Base-by-base conservation (phyloP, 1,139 yeast species). In the Meyerozyma smithsonii region DNA sequence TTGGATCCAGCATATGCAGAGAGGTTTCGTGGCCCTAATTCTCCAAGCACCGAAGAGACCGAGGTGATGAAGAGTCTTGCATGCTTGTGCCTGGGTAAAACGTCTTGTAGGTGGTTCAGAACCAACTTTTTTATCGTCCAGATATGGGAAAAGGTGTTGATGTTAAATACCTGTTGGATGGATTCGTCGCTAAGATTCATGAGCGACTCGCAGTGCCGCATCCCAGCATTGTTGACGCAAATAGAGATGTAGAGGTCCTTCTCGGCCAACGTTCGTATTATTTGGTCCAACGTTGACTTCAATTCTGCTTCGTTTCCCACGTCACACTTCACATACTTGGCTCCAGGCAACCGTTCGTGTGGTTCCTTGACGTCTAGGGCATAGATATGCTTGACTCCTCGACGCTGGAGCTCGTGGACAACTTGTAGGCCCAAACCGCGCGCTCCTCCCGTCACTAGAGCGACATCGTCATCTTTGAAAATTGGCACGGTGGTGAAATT, bases 141-240 rank as follows among this genome's bases (percentile, higher is more conserved):
- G 10, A 81, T 61, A 12, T 78, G 83, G 0, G 88, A 67, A 21
- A 80, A 51, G 3, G 77, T 65, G 51, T 87, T 87, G 14, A 83
- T 72, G 20, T 71, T 63, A 40, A 82, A 66, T 1, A 79, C 57
- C 0, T 51, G 47, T 2, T 53, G 46, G 4, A 79, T 62, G 8
- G 64, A 60, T 0, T 51, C 50, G 2, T 51, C 58, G 0, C 60
- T 41, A 37, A 75, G 42, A 5, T 69, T 65, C 10, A 69, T 45
- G 2, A 84, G 47, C 1, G 71, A 50, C 33, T 69, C 66, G 42
- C 60, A 59, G 36, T 78, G 79, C 38, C 90, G 67, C 8, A 81
- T 61, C 0, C 92, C 96, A 0, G 95, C 96, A 56, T 86, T 87
- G 53, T 84, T 84, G 19, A 89, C 64, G 33, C 86, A 57, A 0